Base-by-base conservation (phyloP, 495 filamentous ascomycete species). In the Penicillium robsamsonii region DNA sequence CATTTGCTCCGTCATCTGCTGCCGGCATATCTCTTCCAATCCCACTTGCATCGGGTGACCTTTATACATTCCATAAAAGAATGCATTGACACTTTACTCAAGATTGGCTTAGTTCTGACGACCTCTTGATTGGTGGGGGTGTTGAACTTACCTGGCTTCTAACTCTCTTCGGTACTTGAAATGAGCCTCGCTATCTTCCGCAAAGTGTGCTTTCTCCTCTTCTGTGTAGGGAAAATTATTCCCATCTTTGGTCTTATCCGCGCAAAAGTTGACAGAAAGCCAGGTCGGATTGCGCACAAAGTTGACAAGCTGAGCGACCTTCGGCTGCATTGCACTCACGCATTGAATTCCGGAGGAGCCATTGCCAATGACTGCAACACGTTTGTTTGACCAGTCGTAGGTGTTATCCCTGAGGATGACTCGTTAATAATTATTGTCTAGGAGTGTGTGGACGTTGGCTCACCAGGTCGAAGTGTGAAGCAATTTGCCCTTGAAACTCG, bases 281-380 rank as follows among this genome's bases (percentile, higher is more conserved):
- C 64, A 66, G 7, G 63, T 66, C 10, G 63, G 53, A 17, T 15
- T 60, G 5, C 68, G 61, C 13, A 72, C 64, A 50, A 67, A 76
- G 15, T 65, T 67, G 11, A 70, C 55, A 1, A 75, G 61, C 3
- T 65, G 56, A 6, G 73, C 70, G 0, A 63, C 62, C n/a, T 56
- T 47, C 29, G 46, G 27, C 45, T 82, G 80, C 27, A 88, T 75
- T 37, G 76, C 71, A 0, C 83, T 77, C 1, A 87, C 71, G 11
- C 86, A 70, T 56, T 88, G 84, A n/a, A 72, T 63, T 5, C 62
- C 70, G 12, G 73, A 76, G 4, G 67, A 68, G 55, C 79, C 79
- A 65, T 51, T 75, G 40, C 81, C 81, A 38, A 84, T 75, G 2
- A 82, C 55, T 3, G 75, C 78, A 30, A 85, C 73, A 1, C 57